Percentiles rank a stretch among this genome's conserved stretches.
Evolutionary conservation across 768 basidiomycete genomes (phyloP).

Genomic region (Lentinus tigrinus): DNA sequence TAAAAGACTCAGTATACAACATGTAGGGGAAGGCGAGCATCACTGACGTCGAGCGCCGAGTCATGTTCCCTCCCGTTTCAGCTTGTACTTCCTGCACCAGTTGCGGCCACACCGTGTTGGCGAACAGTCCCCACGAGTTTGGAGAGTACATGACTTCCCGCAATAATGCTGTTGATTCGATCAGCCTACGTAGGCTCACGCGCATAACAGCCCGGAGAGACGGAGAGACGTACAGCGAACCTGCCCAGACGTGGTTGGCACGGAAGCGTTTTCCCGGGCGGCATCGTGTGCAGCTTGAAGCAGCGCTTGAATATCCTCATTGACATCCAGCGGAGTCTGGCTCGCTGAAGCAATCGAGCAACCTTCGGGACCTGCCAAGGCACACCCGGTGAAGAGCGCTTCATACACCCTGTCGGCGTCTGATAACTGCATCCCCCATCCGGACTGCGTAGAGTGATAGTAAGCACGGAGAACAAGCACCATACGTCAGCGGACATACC

Average conservation of each 20-base stretch:
- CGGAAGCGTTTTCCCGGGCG: not conserved
- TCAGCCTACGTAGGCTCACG: not conserved
- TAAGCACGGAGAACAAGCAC: not conserved
- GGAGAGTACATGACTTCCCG: not conserved
- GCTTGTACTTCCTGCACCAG: not conserved
- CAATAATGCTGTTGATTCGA: not conserved
- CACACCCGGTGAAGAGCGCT: slow-evolving; percentile 6
- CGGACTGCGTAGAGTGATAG: not conserved
- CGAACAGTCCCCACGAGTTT: not conserved
- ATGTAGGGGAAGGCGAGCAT: no score
- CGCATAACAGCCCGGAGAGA: no score
- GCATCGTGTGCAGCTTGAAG: not conserved
- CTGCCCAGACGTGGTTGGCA: not conserved
- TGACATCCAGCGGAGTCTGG: not conserved
- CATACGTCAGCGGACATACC: not conserved
- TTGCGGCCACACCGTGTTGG: not conserved
- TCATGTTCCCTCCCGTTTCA: not conserved
- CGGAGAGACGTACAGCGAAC: not conserved
- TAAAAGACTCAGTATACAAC: not conserved
- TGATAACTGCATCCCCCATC: not conserved
- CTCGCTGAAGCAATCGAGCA: not conserved
- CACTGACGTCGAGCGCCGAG: not conserved
- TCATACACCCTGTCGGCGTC: slow-evolving; percentile 10
- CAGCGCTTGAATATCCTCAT: not conserved
- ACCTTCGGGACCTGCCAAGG: slow-evolving; percentile 2